Evolutionary conservation across 2,329 filamentous ascomycete species (phyloP), one percentile per base, ranked within the genome.

Genomic region (Chaetomiaceae sp.): DNA sequence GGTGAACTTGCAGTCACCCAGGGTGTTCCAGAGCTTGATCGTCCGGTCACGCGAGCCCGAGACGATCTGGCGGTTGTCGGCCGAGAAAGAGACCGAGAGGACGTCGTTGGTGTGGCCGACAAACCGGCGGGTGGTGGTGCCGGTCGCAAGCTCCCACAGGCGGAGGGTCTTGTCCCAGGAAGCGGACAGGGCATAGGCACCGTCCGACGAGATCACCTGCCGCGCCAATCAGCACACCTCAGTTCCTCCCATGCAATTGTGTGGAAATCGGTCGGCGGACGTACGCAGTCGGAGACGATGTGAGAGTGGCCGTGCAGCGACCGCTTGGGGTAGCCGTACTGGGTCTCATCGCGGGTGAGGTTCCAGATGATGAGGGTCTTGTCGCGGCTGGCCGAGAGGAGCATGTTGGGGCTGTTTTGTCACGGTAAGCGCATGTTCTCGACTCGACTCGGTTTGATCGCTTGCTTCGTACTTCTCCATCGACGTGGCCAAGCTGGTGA

Each of bases 341-440:
- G 87, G 75, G 86, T 85, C 81, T 97, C 94, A 78, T 97, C 91
- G 79, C 94, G 92, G 77, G 94, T 97, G 72, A 99, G 84, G 85
- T 96, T 96, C 94, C 94, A 99, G 85, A 99, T 95, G 82, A 99
- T 99, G 75, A 99, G 83, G 67, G 89, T 89, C 88, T 97, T 96
- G 85, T 99, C 94, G 80, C 94, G 91, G 74, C 85, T 90, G 72
- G 83, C 92, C 67, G 94, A 99, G 71, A 99, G 86, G 75, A 99
- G 91, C 92, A 99, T 97, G 85, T 99, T 97, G 73, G 94, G 94
- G 88, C 90, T 84, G 67, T 59, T 57, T 40, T 47, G 34, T 46
- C 54, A 62, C 54, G 59, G 60, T 65, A 58, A 63, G 65, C 66
- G 56, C 49, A 58, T 52, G 53, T 58, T 46, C 57, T 62, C 57